Conservation (phyloP, 176 grass and related monocot species). For the Areca catechu region DNA sequence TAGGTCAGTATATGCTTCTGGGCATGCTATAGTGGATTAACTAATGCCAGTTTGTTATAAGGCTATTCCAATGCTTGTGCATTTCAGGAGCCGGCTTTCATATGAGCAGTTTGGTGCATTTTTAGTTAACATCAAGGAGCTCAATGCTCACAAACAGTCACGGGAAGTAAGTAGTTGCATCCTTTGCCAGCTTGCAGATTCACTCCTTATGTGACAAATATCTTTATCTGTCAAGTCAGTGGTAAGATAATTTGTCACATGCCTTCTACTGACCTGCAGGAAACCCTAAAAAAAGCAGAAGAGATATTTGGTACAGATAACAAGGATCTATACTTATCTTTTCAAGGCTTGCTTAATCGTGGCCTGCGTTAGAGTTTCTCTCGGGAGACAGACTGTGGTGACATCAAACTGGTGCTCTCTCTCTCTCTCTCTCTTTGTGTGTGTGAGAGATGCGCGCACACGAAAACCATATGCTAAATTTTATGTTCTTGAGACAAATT, state of each 20-base stretch:
- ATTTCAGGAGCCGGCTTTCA: not conserved
- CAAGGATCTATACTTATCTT: not conserved
- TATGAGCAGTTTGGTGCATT: not conserved
- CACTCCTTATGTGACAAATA: too few relatives aligned
- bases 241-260: not conserved
- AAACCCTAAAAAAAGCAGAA: not conserved
- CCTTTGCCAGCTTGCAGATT: not conserved
- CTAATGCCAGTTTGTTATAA: too few relatives aligned
- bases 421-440: too few relatives aligned
- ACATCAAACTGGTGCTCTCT: too few relatives aligned
- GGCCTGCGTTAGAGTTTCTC: too few relatives aligned
- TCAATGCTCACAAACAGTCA: not conserved
- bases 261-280: not conserved
- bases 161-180: slow-evolving; percentile 2
- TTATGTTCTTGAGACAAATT: too few relatives aligned
- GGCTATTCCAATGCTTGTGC: not conserved
- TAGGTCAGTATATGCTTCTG: not conserved
- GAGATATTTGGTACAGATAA: not conserved
- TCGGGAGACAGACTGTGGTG: too few relatives aligned
- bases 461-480: too few relatives aligned
- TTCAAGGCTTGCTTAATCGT: not conserved
- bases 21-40: not conserved
- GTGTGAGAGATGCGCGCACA: too few relatives aligned
- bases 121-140: not conserved
- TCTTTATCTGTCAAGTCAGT: too few relatives aligned